Percentiles rank a stretch among this genome's conserved stretches.
phyloP scores from a whole-genome alignment of 352 stramenopile genomes.

The Globisporangium solare region DNA sequence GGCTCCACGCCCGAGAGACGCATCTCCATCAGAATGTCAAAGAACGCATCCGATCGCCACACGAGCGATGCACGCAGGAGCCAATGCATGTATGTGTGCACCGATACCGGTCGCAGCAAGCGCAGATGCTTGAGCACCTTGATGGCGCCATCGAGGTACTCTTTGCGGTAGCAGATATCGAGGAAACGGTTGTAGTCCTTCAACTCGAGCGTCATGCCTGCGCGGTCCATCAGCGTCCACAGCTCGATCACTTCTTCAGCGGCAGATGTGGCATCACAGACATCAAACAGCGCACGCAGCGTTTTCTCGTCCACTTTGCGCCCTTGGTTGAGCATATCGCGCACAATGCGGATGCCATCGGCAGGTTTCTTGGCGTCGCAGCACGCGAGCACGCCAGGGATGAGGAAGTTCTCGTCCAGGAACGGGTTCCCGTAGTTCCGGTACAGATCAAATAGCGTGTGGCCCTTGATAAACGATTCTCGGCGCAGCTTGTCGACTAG shows the following conservation, averaged over 20 bases:
- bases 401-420: constrained; percentile 78
- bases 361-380: constrained; percentile 71
- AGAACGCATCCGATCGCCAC: constrained; percentile 80
- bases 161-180: constrained; percentile 70
- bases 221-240: constrained; percentile 65
- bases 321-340: constrained; percentile 79
- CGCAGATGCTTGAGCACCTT: constrained; percentile 76
- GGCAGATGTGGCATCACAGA: constrained; percentile 63
- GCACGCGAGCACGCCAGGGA: constrained; percentile 70
- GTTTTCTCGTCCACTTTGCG: constrained; percentile 78
- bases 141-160: constrained; percentile 76
- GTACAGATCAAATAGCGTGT: constrained; percentile 81
- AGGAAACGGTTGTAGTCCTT: constrained; percentile 66
- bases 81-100: constrained; percentile 86
- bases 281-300: constrained; percentile 62
- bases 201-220: constrained; percentile 46
- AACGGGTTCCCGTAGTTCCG: constrained; percentile 84
- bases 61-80: constrained; percentile 71
- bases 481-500: constrained; percentile 55
- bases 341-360: constrained; percentile 73
- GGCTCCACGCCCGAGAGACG: constrained; percentile 72
- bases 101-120: constrained; percentile 46
- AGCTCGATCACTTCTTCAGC: constrained; percentile 62
- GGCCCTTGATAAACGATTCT: constrained; percentile 71
- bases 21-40: constrained; percentile 86